Evolutionary conservation across 768 basidiomycete species (phyloP), one percentile per base, ranked within the genome.

Genomic region (Phlegmacium glaucopus): DNA sequence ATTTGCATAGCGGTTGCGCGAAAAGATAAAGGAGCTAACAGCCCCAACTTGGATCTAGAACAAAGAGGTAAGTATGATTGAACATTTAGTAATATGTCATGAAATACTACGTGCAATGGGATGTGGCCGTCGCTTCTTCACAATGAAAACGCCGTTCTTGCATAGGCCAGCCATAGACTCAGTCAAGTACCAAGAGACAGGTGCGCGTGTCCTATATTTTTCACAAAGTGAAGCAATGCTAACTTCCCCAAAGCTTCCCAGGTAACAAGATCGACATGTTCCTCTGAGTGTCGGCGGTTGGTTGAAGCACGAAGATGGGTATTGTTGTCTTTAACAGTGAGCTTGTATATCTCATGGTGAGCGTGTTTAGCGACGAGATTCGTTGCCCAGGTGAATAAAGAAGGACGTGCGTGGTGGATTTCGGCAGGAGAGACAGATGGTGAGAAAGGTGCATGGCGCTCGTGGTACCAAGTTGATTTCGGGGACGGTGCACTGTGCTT

Each of bases 31-130:
- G 9, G 57, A 48, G 46, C 50, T 53, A 6, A 62, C 54, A 0
- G 57, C 55, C 1, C 57, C 57, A 15, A 57, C 57, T 30, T 53
- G 57, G 17, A 62, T 34, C 61, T 62, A 49, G 13, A 22, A 11
- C 30, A 43, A 32, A 26, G 8, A 44, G 16, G 34, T 17, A 28
- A 6, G 16, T 4, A 30, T 11, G 17, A 25, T 36, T 17, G 22
- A n/a, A 38, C 12, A 42, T 6, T 27, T 11, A 39, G 12, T n/a
- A 12, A 10, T 16, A 28, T n/a, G n/a, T n/a, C n/a, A 18, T 22
- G 17, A 44, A 29, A 13, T 44, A 54, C 53, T 26, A n/a, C n/a
- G n/a, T 44, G 54, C 59, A 30, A 53, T 54, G 0, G 48, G 48
- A 52, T 62, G 59, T 2, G 61, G 61, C 1, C 55, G 47, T 26